Evolutionary conservation across 164 flowering plant genomes (phyloP).

Genomic region (Cinnamomum micranthum): DNA sequence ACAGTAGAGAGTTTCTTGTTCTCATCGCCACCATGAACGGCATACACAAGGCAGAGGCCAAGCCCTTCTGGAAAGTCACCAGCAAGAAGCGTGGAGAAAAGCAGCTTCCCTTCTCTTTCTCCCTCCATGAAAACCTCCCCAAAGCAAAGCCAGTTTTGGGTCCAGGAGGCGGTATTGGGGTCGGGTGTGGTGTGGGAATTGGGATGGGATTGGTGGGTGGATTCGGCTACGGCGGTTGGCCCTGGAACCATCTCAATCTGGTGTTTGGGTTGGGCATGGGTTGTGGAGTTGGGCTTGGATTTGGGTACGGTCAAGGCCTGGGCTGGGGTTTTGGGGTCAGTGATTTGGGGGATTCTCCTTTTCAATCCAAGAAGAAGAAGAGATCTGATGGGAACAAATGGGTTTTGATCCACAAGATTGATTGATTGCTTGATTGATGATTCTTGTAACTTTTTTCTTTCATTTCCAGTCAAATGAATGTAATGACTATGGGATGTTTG

Average conservation of each 20-base stretch:
- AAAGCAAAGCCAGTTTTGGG: slow-evolving; percentile 30
- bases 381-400: slow-evolving; percentile 12
- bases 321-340: slow-evolving; percentile 37
- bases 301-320: slow-evolving; percentile 53
- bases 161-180: slow-evolving; percentile 60
- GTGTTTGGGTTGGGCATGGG: slow-evolving; percentile 56
- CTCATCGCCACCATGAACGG: slow-evolving; percentile 4
- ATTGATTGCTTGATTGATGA: slow-evolving; percentile 6
- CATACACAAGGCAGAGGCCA: slow-evolving; percentile 12
- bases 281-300: slow-evolving; percentile 56
- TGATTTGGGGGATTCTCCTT: slow-evolving; percentile 14
- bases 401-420: slow-evolving; percentile 14
- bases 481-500: background rate
- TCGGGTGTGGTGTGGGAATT: slow-evolving; percentile 69
- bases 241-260: slow-evolving; percentile 46
- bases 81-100: slow-evolving; percentile 18
- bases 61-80: slow-evolving; percentile 35
- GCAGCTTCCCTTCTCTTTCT: slow-evolving; percentile 19
- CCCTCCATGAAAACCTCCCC: slow-evolving; percentile 25
- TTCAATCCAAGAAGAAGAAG: slow-evolving; percentile 2
- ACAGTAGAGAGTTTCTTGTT: too few species aligned
- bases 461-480: background rate
- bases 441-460: background rate
- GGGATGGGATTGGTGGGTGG: slow-evolving; percentile 67
- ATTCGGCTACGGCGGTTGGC: slow-evolving; percentile 38